Conservation (phyloP, 1,284 basidiomycete genomes). For the Volvariella volvacea region DNA sequence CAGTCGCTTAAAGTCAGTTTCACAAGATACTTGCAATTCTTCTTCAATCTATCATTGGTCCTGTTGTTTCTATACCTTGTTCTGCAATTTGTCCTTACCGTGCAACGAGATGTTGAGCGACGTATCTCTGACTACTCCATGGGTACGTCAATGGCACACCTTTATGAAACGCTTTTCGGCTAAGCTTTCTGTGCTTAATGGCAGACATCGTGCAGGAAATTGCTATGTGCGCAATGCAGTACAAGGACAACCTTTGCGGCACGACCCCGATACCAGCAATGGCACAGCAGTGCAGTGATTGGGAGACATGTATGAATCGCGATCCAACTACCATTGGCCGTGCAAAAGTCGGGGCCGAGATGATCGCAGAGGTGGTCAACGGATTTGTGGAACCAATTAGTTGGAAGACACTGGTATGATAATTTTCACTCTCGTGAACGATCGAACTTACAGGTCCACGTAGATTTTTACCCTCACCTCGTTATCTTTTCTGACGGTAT, state of each 20-base stretch:
- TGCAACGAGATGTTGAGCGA: slow-evolving; percentile 86
- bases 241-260: slow-evolving; percentile 82
- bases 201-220: slow-evolving; percentile 88
- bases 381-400: slow-evolving; percentile 95
- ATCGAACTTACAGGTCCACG: not conserved
- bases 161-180: not conserved
- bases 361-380: slow-evolving; percentile 94
- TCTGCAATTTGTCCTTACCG: slow-evolving; percentile 81
- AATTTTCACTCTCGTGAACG: slow-evolving; percentile 3
- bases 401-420: slow-evolving; percentile 88
- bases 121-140: slow-evolving; percentile 86
- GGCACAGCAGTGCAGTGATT: slow-evolving; percentile 75
- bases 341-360: slow-evolving; percentile 87
- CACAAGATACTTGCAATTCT: slow-evolving; percentile 88
- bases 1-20: slow-evolving; percentile 13
- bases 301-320: slow-evolving; percentile 96
- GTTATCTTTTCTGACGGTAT: slow-evolving; percentile 71
- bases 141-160: slow-evolving; percentile 65
- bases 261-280: slow-evolving; percentile 74
- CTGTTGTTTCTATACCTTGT: slow-evolving; percentile 81
- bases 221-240: slow-evolving; percentile 71
- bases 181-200: slow-evolving; percentile 10
- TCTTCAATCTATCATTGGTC: slow-evolving; percentile 89
- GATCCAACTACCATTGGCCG: slow-evolving; percentile 88
- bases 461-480: slow-evolving; percentile 78